Percentiles rank a stretch among this genome's conserved stretches.
Evolutionary conservation across 768 basidiomycete genomes (phyloP).

Genomic region (Rickenella mellea): DNA sequence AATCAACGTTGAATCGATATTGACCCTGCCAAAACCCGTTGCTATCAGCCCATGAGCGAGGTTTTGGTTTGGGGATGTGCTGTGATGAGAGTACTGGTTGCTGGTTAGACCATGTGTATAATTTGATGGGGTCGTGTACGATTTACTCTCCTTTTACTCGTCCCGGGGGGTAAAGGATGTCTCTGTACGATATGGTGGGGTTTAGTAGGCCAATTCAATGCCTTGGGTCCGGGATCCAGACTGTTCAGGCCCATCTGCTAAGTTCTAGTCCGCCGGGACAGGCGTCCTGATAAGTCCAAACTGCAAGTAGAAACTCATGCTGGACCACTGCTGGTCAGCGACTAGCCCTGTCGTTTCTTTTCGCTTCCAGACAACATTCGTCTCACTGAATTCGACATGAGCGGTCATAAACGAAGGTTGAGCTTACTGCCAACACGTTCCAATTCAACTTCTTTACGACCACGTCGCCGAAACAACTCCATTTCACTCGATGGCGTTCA

Average conservation of each 20-base stretch:
- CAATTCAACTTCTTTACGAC: neutral
- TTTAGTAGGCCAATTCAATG: too few relatives aligned
- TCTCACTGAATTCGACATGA: neutral
- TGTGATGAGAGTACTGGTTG: neutral
- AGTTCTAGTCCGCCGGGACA: too few relatives aligned
- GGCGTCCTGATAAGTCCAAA: too few relatives aligned
- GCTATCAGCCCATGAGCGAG: constrained; percentile 14
- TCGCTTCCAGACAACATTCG: neutral
- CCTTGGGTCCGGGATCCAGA: too few relatives aligned
- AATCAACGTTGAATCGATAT: constrained; percentile 37
- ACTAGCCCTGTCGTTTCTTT: neutral
- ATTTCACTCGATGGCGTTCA: neutral
- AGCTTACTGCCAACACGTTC: neutral
- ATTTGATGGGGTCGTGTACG: neutral
- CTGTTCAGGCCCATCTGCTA: too few relatives aligned
- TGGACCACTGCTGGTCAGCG: neutral
- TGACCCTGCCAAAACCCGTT: constrained; percentile 38
- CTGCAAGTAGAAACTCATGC: too few relatives aligned
- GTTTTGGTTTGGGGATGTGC: neutral
- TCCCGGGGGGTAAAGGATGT: neutral
- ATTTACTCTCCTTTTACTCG: neutral
- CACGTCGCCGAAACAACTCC: neutral
- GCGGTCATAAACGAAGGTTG: neutral
- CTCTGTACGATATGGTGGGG: neutral
- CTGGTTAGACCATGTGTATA: neutral